Evolutionary conservation across 2,329 filamentous ascomycete species (phyloP).

Genomic region (Microascus cirrosus): DNA sequence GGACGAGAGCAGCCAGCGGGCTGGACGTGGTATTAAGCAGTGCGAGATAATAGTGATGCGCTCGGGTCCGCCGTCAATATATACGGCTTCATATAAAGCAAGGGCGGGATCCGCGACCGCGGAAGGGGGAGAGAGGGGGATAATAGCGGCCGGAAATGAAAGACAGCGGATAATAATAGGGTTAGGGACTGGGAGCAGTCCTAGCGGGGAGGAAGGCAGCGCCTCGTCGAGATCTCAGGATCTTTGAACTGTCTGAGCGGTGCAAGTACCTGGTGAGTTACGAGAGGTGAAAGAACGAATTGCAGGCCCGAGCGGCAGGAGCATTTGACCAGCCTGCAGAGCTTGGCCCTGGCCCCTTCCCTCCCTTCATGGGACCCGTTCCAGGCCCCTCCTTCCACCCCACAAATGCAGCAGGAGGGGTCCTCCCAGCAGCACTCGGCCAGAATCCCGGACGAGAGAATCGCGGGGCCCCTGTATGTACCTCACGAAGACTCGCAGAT

Average conservation of each 20-base stretch:
- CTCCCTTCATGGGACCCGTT: not conserved
- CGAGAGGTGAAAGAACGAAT: not conserved
- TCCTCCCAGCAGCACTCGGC: not conserved
- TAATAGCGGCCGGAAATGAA: not conserved
- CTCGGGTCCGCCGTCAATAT: not conserved
- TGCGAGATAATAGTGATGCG: not conserved
- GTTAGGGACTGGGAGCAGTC: not conserved
- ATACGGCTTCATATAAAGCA: not conserved
- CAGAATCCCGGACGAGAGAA: not conserved
- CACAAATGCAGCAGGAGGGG: not conserved
- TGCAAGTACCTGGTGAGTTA: not conserved
- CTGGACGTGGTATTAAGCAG: not conserved
- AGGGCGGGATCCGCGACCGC: not conserved
- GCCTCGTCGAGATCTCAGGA: not conserved
- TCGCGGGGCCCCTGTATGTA: not conserved
- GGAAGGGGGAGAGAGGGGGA: not conserved
- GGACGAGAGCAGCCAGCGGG: not conserved
- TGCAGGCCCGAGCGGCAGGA: not conserved
- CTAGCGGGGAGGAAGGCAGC: not conserved
- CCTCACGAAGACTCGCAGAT: not conserved
- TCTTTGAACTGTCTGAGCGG: not conserved
- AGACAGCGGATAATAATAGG: not conserved
- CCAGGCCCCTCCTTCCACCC: not conserved
- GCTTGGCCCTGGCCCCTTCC: not conserved
- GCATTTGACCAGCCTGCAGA: not conserved